These are phyloP conservation scores for Mycena citricolor DNA, from an alignment of 1,284 basidiomycete genomes.

Conservation along the genomic window DNA sequence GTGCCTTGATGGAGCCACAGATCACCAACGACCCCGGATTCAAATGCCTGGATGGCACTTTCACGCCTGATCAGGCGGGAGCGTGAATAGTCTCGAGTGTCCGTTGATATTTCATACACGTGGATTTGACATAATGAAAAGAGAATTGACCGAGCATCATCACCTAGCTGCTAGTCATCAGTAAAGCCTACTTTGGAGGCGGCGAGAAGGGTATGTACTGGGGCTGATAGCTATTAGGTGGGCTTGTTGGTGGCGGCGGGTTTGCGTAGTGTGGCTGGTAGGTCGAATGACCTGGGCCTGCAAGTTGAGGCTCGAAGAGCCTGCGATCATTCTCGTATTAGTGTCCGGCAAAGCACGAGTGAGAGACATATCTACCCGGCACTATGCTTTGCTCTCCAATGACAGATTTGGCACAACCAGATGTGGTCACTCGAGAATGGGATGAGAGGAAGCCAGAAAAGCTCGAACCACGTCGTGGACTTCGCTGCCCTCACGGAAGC, in stretches of 20 bases:
- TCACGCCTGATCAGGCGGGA: conserved; percentile 30
- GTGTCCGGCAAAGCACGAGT: neutral
- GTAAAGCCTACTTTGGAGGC: no score
- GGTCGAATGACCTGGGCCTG: conserved; percentile 1
- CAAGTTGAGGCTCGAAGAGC: conserved; percentile 9
- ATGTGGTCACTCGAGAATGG: conserved; percentile 41
- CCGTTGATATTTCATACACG: no score
- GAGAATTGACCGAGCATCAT: no score
- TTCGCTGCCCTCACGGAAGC: conserved; percentile 39
- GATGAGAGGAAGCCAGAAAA: conserved; percentile 45
- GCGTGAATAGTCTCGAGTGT: no score
- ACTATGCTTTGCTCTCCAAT: conserved; percentile 32
- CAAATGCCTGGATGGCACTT: conserved; percentile 50
- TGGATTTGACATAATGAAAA: no score
- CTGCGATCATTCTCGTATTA: conserved; percentile 2
- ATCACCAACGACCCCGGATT: conserved; percentile 51
- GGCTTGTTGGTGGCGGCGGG: neutral
- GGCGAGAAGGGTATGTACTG: no score
- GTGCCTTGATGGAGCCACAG: conserved; percentile 27
- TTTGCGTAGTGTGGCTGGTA: conserved; percentile 11
- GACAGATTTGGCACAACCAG: conserved; percentile 42
- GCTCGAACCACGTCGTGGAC: conserved; percentile 44
- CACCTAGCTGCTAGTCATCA: no score
- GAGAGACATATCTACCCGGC: conserved; percentile 24
- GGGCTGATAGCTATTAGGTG: conserved; percentile 3